Evolutionary conservation across 345 rosid genomes (phyloP).

Genomic region (Arabis alpina): DNA sequence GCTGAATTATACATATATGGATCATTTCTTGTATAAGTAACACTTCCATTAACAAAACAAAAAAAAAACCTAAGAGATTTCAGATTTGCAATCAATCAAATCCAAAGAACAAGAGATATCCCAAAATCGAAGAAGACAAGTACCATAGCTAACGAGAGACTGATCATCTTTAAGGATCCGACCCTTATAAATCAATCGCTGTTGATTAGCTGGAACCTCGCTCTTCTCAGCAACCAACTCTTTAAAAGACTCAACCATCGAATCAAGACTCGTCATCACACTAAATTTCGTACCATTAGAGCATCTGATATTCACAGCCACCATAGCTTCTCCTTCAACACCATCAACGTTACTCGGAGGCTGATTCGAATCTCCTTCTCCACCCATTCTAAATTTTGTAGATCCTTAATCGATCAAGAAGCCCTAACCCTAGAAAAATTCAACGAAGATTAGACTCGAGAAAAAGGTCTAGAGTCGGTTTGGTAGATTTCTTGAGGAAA

Average conservation of each 20-base stretch:
- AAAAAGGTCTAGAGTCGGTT: conserved; percentile 11
- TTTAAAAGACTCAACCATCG: conserved; percentile 67
- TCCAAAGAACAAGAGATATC: background rate
- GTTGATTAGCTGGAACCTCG: conserved; percentile 78
- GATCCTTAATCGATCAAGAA: conserved; percentile 34
- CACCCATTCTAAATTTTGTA: conserved; percentile 43
- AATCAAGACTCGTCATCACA: conserved; percentile 56
- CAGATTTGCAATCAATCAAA: conserved; percentile 17
- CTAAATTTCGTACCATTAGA: conserved; percentile 68
- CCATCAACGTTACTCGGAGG: conserved; percentile 35
- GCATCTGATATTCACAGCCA: conserved; percentile 61
- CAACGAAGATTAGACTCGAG: conserved; percentile 6
- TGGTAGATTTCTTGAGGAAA: conserved; percentile 38
- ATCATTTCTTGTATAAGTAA: background rate
- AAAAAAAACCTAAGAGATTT: conserved; percentile 18
- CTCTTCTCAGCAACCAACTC: conserved; percentile 61
- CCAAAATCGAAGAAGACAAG: background rate
- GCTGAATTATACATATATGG: no score
- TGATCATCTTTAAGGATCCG: conserved; percentile 86
- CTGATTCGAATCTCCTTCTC: conserved; percentile 71
- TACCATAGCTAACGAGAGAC: conserved; percentile 76
- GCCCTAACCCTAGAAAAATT: conserved; percentile 26
- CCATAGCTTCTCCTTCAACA: conserved; percentile 43
- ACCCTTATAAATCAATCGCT: conserved; percentile 82
- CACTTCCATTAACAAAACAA: conserved; percentile 15